Evolutionary conservation across 495 filamentous ascomycete genomes (phyloP).

Genomic region (Lasiosphaeria hispida): DNA sequence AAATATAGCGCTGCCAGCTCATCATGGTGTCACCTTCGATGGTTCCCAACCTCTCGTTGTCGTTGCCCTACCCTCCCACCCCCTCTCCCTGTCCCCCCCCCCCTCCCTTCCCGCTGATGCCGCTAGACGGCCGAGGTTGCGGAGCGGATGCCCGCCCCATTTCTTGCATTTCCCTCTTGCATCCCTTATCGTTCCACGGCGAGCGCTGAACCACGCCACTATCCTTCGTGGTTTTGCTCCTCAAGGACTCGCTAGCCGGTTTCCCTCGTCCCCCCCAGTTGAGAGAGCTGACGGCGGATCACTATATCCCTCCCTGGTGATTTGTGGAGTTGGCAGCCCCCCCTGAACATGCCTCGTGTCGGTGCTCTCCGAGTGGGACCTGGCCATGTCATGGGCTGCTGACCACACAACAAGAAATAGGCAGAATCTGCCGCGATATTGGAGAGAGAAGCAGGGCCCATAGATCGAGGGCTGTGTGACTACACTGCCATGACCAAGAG

Average conservation of each 20-base stretch:
- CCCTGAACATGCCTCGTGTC: not conserved
- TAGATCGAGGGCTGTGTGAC: not conserved
- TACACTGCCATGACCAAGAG: constrained; percentile 11
- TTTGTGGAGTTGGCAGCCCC: constrained; percentile 5
- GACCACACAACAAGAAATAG: constrained; percentile 22
- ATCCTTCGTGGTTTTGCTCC: constrained; percentile 11
- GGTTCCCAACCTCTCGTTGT: constrained; percentile 11
- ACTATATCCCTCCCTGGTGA: constrained; percentile 6
- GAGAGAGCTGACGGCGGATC: constrained; percentile 1
- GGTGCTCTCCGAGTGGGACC: constrained; percentile 15
- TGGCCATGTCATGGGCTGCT: constrained; percentile 18
- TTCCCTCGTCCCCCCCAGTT: not conserved
- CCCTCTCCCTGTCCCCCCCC: constrained; percentile 10
- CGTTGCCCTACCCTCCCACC: constrained; percentile 6
- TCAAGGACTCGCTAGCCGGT: constrained; percentile 2
- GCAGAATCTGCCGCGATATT: constrained; percentile 29
- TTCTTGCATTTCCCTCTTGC: constrained; percentile 9
- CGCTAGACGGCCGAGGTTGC: constrained; percentile 10
- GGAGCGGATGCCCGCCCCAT: constrained; percentile 10
- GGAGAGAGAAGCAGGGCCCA: not conserved
- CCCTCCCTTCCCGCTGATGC: not conserved
- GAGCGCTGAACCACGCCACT: constrained; percentile 27
- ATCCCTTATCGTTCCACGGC: constrained; percentile 22
- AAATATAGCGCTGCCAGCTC: constrained; percentile 27
- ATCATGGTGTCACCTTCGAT: constrained; percentile 26